phyloP scores from a whole-genome alignment of 441 rosid species.

The Euphorbia corollata region DNA sequence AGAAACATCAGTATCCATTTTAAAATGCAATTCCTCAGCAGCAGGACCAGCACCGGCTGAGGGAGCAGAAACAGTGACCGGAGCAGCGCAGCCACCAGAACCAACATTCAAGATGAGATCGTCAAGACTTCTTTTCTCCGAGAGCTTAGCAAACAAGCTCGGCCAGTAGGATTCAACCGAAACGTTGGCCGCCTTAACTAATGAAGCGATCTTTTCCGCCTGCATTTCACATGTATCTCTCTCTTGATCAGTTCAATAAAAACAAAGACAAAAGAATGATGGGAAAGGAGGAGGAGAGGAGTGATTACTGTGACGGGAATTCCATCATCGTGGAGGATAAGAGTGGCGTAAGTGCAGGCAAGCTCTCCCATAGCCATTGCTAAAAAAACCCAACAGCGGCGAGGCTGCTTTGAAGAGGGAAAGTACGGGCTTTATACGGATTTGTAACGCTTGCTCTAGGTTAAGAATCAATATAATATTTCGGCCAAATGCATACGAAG shows the following conservation, averaged over 20 bases:
- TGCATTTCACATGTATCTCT: no score
- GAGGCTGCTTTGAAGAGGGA: no score
- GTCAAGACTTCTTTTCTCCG: slow-evolving; percentile 47
- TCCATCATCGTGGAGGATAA: slow-evolving; percentile 67
- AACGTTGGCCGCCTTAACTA: slow-evolving; percentile 50
- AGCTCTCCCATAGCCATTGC: slow-evolving; percentile 54
- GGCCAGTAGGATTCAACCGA: slow-evolving; percentile 65
- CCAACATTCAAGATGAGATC: slow-evolving; percentile 59
- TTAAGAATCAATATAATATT: no score
- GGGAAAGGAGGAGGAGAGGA: no score
- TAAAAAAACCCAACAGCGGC: neutral
- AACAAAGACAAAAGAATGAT: no score
- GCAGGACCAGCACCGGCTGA: slow-evolving; percentile 38
- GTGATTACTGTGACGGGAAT: slow-evolving; percentile 26
- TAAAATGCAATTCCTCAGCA: slow-evolving; percentile 45
- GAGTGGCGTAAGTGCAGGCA: slow-evolving; percentile 67
- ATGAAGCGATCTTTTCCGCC: slow-evolving; percentile 48
- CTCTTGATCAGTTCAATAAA: no score
- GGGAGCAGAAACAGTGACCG: slow-evolving; percentile 30
- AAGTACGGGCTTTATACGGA: no score
- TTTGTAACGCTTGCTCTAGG: no score
- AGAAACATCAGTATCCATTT: slow-evolving; percentile 77
- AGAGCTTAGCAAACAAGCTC: slow-evolving; percentile 56
- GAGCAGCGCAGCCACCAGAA: slow-evolving; percentile 43
- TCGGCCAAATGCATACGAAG: no score